Percentiles rank a stretch among this genome's conserved stretches.
phyloP scores from a whole-genome alignment of 768 basidiomycete species.

The Hericium rajendrae region DNA sequence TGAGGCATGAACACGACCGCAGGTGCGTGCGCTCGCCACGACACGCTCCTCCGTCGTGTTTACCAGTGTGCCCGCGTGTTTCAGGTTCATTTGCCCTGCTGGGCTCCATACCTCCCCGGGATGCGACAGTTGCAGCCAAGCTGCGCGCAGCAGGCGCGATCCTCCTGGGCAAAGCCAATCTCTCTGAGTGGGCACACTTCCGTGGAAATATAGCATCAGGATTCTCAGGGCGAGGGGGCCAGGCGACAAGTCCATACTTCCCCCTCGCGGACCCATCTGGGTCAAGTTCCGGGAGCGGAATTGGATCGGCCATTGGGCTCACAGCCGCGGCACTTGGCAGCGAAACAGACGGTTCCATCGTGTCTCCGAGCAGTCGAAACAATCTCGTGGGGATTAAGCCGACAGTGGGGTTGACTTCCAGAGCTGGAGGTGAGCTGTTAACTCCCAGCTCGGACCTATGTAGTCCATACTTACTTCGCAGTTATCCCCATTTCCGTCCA shows the following conservation, averaged over 20 bases:
- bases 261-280: constrained; percentile 33
- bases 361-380: constrained; percentile 36
- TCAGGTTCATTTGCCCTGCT: constrained; percentile 26
- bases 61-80: constrained; percentile 4
- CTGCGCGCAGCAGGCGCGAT: constrained; percentile 28
- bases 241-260: constrained; percentile 31
- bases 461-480: constrained; percentile 13
- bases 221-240: constrained; percentile 39
- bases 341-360: constrained; percentile 41
- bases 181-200: constrained; percentile 34
- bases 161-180: constrained; percentile 31
- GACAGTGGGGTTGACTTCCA: constrained; percentile 48
- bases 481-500: constrained; percentile 48
- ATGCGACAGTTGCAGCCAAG: constrained; percentile 23
- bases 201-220: constrained; percentile 29
- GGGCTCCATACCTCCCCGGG: constrained; percentile 24
- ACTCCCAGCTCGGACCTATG: neutral
- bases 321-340: constrained; percentile 34
- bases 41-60: too few relatives aligned
- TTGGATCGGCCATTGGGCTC: constrained; percentile 32
- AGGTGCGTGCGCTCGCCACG: constrained; percentile 6
- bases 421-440: constrained; percentile 38
- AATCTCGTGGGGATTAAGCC: constrained; percentile 54
- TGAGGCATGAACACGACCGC: constrained; percentile 30
- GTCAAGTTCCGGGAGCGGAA: constrained; percentile 34